These are phyloP conservation scores for Peronospora destructor DNA, from an alignment of 352 stramenopile species.

Conservation along the genomic window DNA sequence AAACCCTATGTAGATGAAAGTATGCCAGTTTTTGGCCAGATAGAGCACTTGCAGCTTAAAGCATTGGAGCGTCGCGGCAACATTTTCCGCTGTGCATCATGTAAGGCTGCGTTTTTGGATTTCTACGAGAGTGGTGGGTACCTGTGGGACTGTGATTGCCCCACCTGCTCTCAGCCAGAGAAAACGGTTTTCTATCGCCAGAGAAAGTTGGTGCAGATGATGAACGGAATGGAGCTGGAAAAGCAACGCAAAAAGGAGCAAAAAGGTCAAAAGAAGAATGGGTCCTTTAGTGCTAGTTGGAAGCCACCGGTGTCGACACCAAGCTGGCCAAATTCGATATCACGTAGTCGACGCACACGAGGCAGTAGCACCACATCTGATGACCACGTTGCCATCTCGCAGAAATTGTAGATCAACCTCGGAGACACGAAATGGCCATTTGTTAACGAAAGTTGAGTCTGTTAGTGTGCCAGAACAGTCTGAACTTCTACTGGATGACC, in stretches of 20 bases:
- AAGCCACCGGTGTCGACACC: slow-evolving; percentile 2
- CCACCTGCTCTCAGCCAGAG: slow-evolving; percentile 33
- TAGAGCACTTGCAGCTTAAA: slow-evolving; percentile 26
- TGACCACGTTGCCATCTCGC: no score
- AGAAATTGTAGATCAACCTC: no score
- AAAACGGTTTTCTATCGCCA: slow-evolving; percentile 31
- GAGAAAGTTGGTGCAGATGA: slow-evolving; percentile 38
- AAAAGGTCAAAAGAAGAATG: slow-evolving; percentile 17
- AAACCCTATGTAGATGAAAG: slow-evolving; percentile 22
- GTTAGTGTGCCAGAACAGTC: no score
- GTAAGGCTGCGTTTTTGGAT: slow-evolving; percentile 39
- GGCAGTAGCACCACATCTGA: no score
- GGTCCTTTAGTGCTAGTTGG: neutral
- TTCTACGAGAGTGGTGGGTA: slow-evolving; percentile 32
- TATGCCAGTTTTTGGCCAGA: slow-evolving; percentile 28
- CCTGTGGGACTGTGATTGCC: slow-evolving; percentile 35
- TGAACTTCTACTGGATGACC: no score
- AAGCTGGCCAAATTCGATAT: slow-evolving; percentile 13
- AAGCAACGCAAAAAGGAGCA: slow-evolving; percentile 28
- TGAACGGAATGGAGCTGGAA: slow-evolving; percentile 29
- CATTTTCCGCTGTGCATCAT: slow-evolving; percentile 43
- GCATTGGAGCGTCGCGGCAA: slow-evolving; percentile 22
- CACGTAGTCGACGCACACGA: slow-evolving; percentile 12
- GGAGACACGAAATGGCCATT: no score
- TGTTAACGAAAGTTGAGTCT: no score